Conservation (phyloP, 139 green algal species). For the Diplosphaera chodatii region DNA sequence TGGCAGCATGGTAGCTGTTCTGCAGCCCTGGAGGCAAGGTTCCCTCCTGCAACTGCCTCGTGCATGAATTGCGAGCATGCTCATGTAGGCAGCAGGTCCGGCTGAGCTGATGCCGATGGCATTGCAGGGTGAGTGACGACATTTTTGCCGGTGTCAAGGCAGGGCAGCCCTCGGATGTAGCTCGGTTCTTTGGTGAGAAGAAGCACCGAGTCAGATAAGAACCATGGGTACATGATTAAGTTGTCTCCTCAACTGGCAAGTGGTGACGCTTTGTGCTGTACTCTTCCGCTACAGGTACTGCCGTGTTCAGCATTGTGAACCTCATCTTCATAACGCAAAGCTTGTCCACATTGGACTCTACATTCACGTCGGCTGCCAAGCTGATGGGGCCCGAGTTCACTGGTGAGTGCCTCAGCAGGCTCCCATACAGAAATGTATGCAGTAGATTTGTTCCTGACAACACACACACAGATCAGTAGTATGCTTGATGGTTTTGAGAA, state of each 20-base stretch:
- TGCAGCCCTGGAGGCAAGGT: not conserved
- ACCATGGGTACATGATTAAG: too few relatives aligned
- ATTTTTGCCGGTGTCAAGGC: constrained; percentile 10
- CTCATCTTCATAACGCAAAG: constrained; percentile 24
- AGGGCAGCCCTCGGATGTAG: constrained; percentile 15
- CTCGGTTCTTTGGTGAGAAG: constrained; percentile 13
- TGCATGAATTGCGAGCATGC: too few relatives aligned
- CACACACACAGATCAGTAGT: too few relatives aligned
- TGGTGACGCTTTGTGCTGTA: too few relatives aligned
- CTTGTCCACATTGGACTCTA: constrained; percentile 20
- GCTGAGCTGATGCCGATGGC: too few relatives aligned
- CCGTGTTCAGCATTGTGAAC: constrained; percentile 14
- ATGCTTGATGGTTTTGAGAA: too few relatives aligned
- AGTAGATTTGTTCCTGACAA: not conserved
- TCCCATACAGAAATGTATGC: too few relatives aligned
- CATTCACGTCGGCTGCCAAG: constrained; percentile 24
- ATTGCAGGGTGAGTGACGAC: constrained; percentile 5
- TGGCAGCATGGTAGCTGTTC: constrained; percentile 10
- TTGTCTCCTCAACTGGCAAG: too few relatives aligned
- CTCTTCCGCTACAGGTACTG: not conserved
- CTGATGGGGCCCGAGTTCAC: constrained; percentile 22
- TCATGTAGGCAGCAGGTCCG: too few relatives aligned
- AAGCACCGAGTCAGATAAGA: too few relatives aligned
- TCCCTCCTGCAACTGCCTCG: too few relatives aligned
- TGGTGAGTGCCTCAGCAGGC: too few relatives aligned